Evolutionary conservation across 495 filamentous ascomycete species (phyloP).

Genomic region (Xanthoparmelia taractica): DNA sequence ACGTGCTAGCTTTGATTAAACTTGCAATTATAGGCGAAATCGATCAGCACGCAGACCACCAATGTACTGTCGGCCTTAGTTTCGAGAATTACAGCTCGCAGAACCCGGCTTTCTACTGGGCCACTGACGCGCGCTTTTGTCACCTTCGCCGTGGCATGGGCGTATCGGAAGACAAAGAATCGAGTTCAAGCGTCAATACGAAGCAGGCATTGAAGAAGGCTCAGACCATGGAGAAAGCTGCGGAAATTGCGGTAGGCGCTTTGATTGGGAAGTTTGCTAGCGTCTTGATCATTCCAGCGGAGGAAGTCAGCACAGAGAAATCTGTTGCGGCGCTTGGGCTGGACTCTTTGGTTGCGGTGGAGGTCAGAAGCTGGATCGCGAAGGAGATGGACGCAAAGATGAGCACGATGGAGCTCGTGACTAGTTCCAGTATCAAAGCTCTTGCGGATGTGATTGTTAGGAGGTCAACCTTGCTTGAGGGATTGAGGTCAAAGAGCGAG

Average conservation of each 20-base stretch:
- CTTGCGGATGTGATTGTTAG: constrained; percentile 9
- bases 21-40: neutral
- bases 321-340: constrained; percentile 41
- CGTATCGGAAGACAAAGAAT: neutral
- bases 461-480: neutral
- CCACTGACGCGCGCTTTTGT: no score
- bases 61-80: no score
- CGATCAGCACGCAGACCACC: no score
- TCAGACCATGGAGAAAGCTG: constrained; percentile 24
- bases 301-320: constrained; percentile 35
- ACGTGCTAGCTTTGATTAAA: constrained; percentile 27
- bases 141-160: constrained; percentile 22
- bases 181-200: neutral
- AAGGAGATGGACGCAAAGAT: constrained; percentile 39
- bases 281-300: constrained; percentile 32
- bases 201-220: constrained; percentile 16
- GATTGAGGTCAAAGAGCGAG: neutral
- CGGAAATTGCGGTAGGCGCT: constrained; percentile 25
- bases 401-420: constrained; percentile 40
- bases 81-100: no score
- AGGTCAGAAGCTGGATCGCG: constrained; percentile 48
- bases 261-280: constrained; percentile 30
- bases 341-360: constrained; percentile 51
- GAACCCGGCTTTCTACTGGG: no score
- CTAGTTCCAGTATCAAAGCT: constrained; percentile 10